Evolutionary conservation across 805 yeast genomes (phyloP), one percentile per base, ranked within the genome.

Genomic region (Metschnikowia gruessii): DNA sequence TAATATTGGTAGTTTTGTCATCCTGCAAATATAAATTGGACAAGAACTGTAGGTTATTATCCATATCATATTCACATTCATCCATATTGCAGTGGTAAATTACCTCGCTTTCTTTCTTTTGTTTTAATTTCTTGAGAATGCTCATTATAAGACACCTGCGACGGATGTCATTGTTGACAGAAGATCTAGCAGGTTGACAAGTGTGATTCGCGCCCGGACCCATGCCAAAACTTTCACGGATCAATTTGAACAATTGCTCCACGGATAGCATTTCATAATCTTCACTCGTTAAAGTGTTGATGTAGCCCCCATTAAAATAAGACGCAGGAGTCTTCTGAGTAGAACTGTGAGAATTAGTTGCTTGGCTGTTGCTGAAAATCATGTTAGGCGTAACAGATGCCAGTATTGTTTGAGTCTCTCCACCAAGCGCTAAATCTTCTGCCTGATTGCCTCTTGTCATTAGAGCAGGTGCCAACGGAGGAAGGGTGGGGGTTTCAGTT

Each of bases 11-110:
- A 39, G 54, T 44, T 26, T 42, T 46, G 35, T 59, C 63, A 50
- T 72, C 74, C 52, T 68, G 72, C 35, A 70, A 51, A 48, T 65
- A 72, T 51, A 71, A 49, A 49, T 72, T 74, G 37, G 69, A 63
- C 43, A 72, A 60, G 48, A 72, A 72, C 48, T 68, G 72, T 28
- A 72, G 58, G 50, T 62, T 63, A 46, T 64, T 67, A 57, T 72
- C 76, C 77, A 72, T 72, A 13, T 68, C 72, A 51, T 60, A 66
- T 42, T 70, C 75, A 37, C 54, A 48, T 39, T 64, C 70, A 40
- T 58, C 59, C 19, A 58, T 44, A 49, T 63, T 41, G 35, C 44
- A 42, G 17, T 32, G 36, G 49, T 70, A 74, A 17, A 64, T 56
- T 17, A 64, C 50, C 31, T 70, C 75, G 26, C 50, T 40, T 31